Conservation (phyloP, 495 filamentous ascomycete genomes). For the Pseudomonodictys pantanalensis region DNA sequence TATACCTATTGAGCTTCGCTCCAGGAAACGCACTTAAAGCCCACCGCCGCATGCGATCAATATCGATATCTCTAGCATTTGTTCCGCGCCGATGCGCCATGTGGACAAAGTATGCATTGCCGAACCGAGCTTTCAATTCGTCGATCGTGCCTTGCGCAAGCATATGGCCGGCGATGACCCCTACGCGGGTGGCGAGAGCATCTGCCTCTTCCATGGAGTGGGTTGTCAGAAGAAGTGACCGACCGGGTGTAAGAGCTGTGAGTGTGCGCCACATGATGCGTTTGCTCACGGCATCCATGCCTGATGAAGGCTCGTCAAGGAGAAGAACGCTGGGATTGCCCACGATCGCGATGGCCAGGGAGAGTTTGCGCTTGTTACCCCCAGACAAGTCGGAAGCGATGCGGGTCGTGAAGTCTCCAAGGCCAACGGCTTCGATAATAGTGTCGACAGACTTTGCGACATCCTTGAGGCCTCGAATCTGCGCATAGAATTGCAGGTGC, state of each 20-base stretch:
- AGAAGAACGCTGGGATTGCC: slow-evolving; percentile 69
- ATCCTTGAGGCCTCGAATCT: slow-evolving; percentile 60
- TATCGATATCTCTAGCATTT: background rate
- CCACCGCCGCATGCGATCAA: background rate
- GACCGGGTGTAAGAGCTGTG: slow-evolving; percentile 53
- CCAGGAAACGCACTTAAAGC: background rate
- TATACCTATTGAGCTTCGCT: background rate
- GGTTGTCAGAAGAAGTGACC: slow-evolving; percentile 60
- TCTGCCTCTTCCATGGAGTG: slow-evolving; percentile 31
- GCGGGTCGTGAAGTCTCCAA: slow-evolving; percentile 38
- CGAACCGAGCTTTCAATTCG: background rate
- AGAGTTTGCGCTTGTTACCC: slow-evolving; percentile 69
- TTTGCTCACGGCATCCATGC: slow-evolving; percentile 70
- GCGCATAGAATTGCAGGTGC: slow-evolving; percentile 69
- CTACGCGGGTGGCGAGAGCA: slow-evolving; percentile 14
- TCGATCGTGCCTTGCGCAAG: slow-evolving; percentile 28
- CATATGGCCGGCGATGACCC: slow-evolving; percentile 19
- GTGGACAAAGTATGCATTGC: background rate
- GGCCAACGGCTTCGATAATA: slow-evolving; percentile 15
- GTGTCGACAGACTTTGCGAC: slow-evolving; percentile 58
- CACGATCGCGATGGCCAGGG: slow-evolving; percentile 67
- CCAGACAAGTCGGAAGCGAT: slow-evolving; percentile 65
- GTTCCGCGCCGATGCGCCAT: background rate
- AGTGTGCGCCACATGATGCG: slow-evolving; percentile 66
- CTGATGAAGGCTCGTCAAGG: slow-evolving; percentile 57